Evolutionary conservation across 768 basidiomycete genomes (phyloP), one percentile per base, ranked within the genome.

Genomic region (Leccinum subtestaceum): DNA sequence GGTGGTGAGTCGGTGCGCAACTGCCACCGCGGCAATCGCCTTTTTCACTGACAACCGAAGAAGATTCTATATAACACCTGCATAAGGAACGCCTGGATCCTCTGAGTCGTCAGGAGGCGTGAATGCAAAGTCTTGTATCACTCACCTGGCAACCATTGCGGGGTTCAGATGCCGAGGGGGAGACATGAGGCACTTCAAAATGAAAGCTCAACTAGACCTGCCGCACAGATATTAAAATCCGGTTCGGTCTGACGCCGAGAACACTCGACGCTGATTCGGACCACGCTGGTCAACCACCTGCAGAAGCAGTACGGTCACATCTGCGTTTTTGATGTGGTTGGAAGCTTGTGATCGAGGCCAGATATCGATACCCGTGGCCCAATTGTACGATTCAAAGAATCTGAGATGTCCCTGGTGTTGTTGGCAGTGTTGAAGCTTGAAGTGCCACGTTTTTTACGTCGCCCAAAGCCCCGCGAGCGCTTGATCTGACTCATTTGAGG

Each of bases 211-310:
- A 40, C 57, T 49, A 49, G 50, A 13, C 17, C 38, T n/a, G 36
- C 9, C 17, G 46, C 17, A 32, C 46, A 45, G 57, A 61, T 32
- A 63, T 55, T 48, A 27, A 48, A 34, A 66, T 60, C 60, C 53
- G 56, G 62, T 60, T 61, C 65, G 63, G 50, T 65, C 70, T 64
- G 67, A 55, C 56, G 52, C 65, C 70, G 63, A 69, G 60, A 32
- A 57, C 59, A 45, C 15, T 58, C 60, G 52, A 25, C 23, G 36
- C 31, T 52, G 55, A 53, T 57, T 11, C 31, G 58, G 17, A 63
- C 43, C 60, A 45, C 34, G 47, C 46, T 49, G 51, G 27, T 12
- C 25, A 17, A 57, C 56, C 50, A 53, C 59, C 34, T 55, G 53
- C 43, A 45, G 43, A 45, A 45, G 43, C 40, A 43, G n/a, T 10